Conservation (phyloP, 73 alveolate species). For the Blepharisma japonicum region DNA sequence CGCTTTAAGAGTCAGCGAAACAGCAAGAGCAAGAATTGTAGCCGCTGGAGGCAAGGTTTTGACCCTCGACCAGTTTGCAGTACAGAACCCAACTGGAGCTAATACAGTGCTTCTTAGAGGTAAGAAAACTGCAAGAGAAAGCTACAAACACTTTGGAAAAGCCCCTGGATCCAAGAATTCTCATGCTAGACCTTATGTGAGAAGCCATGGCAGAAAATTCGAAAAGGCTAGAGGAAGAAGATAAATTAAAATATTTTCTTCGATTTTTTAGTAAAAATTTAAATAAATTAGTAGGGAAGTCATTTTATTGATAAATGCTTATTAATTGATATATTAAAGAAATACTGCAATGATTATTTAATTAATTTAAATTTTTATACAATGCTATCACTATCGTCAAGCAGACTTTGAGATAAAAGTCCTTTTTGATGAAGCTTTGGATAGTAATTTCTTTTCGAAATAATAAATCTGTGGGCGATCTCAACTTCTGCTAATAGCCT, state of each 20-base stretch:
- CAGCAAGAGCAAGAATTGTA: constrained; percentile 92
- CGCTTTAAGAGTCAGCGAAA: constrained; percentile 88
- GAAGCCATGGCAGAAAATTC: constrained; percentile 62
- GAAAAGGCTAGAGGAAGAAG: constrained; percentile 53
- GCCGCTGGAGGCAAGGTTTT: constrained; percentile 85
- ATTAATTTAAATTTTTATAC: too few species aligned
- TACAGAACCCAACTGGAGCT: constrained; percentile 77
- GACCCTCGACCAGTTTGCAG: constrained; percentile 87
- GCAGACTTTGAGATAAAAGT: too few species aligned
- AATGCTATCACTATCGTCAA: too few species aligned
- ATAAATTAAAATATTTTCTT: background rate
- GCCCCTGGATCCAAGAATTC: constrained; percentile 82
- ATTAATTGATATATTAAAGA: too few species aligned
- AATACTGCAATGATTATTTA: too few species aligned
- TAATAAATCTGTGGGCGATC: constrained; percentile 17
- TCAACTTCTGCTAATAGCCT: constrained; percentile 22
- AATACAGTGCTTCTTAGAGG: constrained; percentile 74
- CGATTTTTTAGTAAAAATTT: too few species aligned
- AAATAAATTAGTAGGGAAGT: too few species aligned
- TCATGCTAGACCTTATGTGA: constrained; percentile 41
- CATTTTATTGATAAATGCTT: too few species aligned
- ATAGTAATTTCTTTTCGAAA: background rate
- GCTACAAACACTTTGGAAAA: constrained; percentile 75
- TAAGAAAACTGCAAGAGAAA: constrained; percentile 84
- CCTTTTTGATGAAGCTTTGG: too few species aligned